Conservation (phyloP, 2,329 filamentous ascomycete species). For the Graphiopsis chlorocephala region DNA sequence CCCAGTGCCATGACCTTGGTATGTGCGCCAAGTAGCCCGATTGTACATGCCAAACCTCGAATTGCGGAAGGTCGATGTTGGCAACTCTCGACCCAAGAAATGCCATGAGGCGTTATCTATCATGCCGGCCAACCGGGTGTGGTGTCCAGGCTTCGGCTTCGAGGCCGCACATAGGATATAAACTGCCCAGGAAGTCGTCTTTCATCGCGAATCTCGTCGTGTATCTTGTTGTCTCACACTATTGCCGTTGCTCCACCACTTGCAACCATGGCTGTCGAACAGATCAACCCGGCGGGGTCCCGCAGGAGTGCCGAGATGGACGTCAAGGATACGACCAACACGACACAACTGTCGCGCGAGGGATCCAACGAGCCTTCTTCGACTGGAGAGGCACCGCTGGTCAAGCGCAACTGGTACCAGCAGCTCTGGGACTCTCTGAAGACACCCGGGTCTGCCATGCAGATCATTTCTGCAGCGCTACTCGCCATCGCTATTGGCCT, state of each 20-base stretch:
- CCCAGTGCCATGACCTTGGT: conserved; percentile 9
- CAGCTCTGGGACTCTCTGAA: conserved; percentile 39
- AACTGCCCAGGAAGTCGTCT: neutral
- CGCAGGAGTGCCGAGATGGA: neutral
- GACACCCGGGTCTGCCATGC: conserved; percentile 46
- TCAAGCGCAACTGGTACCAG: conserved; percentile 19
- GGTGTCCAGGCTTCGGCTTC: neutral
- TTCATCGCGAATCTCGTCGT: neutral
- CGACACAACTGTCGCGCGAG: neutral
- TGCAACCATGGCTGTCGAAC: conserved; percentile 12
- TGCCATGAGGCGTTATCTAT: conserved; percentile 11
- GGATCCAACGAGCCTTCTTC: conserved; percentile 8
- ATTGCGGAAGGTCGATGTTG: conserved; percentile 7
- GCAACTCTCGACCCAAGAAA: conserved; percentile 1
- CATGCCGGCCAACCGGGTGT: neutral
- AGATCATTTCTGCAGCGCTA: conserved; percentile 50
- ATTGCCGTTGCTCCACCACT: too few species aligned
- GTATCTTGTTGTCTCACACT: neutral
- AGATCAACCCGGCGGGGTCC: conserved; percentile 4
- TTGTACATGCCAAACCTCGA: conserved; percentile 12
- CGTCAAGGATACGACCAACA: conserved; percentile 3
- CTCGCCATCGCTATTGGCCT: conserved; percentile 53
- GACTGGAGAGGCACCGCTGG: neutral
- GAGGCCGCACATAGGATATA: conserved; percentile 4
- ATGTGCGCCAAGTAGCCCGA: conserved; percentile 11